Evolutionary conservation across 2,329 filamentous ascomycete species (phyloP), one percentile per base, ranked within the genome.

Genomic region (Hypoxylon sp.): DNA sequence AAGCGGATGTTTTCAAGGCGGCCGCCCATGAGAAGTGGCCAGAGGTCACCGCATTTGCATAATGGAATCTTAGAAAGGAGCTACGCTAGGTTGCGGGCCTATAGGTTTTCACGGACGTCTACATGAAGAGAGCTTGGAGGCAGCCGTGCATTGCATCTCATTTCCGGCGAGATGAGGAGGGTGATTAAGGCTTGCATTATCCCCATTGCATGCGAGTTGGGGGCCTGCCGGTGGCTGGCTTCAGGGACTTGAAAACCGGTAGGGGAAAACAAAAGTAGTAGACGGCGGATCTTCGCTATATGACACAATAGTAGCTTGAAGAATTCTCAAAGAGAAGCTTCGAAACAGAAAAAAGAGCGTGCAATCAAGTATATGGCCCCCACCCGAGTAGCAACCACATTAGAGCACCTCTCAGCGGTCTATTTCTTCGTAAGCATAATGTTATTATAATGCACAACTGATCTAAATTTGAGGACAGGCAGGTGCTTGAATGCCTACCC

Each of bases 11-110:
- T 2, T 89, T 87, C 76, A 84, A 83, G 76, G 79, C 81, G 68
- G 81, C 81, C 17, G 86, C 86, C 3, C 79, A 80, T 25, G 76
- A 77, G 54, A 88, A 85, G 75, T 89, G 85, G 79, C 85, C 85
- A 0, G 80, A 83, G 54, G 85, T 85, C 30, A 85, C 84, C 6
- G 75, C 81, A 46, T 84, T 87, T 69, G 79, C 77, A 20, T 84
- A 76, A 77, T 14, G 80, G 82, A 53, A 82, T n/a, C 13, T 42
- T 14, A n/a, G 25, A 27, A 46, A 27, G 40, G n/a, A 33, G 53
- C 50, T 22, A 22, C 27, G 13, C 37, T 27, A 35, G 44, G 42
- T 6, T 42, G 50, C 33, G 35, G 33, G 25, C 22, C 50, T 13
- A 50, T 55, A 20, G 30, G 48, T 49, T 20, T 44, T 54, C 20